phyloP scores from a whole-genome alignment of 1,284 basidiomycete species.

The Ustilago hordei region DNA sequence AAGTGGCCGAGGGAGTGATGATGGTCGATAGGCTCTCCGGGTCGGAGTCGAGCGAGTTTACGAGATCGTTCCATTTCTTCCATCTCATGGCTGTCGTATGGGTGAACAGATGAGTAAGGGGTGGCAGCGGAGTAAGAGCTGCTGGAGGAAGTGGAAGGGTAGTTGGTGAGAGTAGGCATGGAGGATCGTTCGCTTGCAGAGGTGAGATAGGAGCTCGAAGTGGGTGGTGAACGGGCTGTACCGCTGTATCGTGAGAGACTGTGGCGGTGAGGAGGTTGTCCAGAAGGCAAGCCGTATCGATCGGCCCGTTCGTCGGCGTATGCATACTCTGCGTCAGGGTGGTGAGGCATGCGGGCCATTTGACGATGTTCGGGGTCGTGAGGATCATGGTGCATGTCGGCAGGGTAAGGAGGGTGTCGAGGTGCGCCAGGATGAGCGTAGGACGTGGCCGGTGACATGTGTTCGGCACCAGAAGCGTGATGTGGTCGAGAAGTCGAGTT shows the following conservation, averaged over 20 bases:
- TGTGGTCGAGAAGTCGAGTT: conserved; percentile 22
- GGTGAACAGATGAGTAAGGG: conserved; percentile 14
- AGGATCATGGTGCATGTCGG: conserved; percentile 24
- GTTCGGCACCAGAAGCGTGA: conserved; percentile 11
- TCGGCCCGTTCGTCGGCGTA: conserved; percentile 30
- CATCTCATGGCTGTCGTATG: conserved; percentile 32
- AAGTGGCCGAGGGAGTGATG: not conserved
- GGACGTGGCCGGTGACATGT: conserved; percentile 24
- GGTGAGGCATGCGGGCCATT: conserved; percentile 22
- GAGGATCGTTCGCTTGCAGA: conserved; percentile 40
- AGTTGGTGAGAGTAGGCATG: conserved; percentile 25
- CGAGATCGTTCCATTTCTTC: conserved; percentile 37
- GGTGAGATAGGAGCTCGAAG: conserved; percentile 27
- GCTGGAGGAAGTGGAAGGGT: conserved; percentile 25
- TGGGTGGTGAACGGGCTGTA: conserved; percentile 23
- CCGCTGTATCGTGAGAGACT: conserved; percentile 20
- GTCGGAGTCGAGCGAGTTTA: conserved; percentile 26
- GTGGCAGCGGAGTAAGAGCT: conserved; percentile 23
- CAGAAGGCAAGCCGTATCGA: conserved; percentile 21
- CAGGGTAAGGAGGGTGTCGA: conserved; percentile 31
- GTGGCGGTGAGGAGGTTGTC: conserved; percentile 24
- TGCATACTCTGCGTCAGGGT: conserved; percentile 20
- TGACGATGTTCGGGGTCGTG: conserved; percentile 25
- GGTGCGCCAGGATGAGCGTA: conserved; percentile 16
- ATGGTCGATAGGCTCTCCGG: conserved; percentile 1